Conservation (phyloP, 2,329 filamentous ascomycete species). For the Corniculantispora saksenae region DNA sequence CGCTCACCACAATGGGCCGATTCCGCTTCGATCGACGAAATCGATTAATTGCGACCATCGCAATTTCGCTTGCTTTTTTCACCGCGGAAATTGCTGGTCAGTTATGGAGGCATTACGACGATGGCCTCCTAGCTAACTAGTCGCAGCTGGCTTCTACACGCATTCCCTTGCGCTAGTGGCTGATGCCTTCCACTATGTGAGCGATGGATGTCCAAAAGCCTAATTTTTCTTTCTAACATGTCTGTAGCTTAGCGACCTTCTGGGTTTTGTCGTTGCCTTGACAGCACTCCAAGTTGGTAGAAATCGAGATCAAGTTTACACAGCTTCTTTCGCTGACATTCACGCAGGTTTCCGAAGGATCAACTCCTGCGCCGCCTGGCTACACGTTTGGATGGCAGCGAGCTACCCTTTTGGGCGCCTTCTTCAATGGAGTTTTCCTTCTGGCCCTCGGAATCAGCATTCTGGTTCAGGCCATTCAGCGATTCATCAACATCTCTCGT, state of each 20-base stretch:
- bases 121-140: not conserved
- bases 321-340: constrained; percentile 4
- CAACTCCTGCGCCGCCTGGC: constrained; percentile 50
- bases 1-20: constrained; percentile 21
- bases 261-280: constrained; percentile 68
- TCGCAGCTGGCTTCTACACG: constrained; percentile 66
- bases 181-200: constrained; percentile 77
- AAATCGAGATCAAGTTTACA: not conserved
- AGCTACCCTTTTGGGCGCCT: constrained; percentile 71
- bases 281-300: constrained; percentile 59
- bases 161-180: constrained; percentile 71
- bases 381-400: constrained; percentile 73
- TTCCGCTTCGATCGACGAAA: constrained; percentile 39
- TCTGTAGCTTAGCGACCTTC: constrained; percentile 65
- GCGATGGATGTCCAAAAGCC: constrained; percentile 24
- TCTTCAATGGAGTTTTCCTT: constrained; percentile 79
- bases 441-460: constrained; percentile 72
- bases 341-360: constrained; percentile 56
- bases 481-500: constrained; percentile 62
- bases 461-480: constrained; percentile 70
- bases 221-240: constrained; percentile 5
- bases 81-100: constrained; percentile 51
- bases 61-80: constrained; percentile 53
- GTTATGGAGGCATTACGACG: constrained; percentile 19
- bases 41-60: constrained; percentile 49